phyloP scores from a whole-genome alignment of 805 yeast species.

The Candida endomychidarum region DNA sequence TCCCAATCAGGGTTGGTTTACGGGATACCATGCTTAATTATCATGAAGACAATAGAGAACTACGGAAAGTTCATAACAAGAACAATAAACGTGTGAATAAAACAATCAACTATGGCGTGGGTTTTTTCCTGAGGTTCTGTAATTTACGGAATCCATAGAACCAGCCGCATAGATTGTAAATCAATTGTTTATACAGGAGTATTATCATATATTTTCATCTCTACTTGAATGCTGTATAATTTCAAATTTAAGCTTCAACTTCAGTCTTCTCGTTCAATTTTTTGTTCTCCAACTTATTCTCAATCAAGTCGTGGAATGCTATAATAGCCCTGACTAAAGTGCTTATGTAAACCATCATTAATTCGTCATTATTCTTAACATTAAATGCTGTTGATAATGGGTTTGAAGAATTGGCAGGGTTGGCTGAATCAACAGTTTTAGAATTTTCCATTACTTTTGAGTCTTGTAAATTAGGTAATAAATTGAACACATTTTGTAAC shows the following conservation, averaged over 20 bases:
- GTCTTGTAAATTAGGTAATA: slow-evolving; percentile 72
- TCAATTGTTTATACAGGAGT: too few relatives aligned
- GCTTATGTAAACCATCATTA: slow-evolving; percentile 90
- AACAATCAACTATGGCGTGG: too few relatives aligned
- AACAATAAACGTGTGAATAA: too few relatives aligned
- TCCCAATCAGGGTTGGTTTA: too few relatives aligned
- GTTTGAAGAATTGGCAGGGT: slow-evolving; percentile 31
- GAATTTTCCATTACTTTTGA: slow-evolving; percentile 18
- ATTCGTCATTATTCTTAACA: slow-evolving; percentile 90
- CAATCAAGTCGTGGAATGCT: slow-evolving; percentile 95
- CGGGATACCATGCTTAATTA: too few relatives aligned
- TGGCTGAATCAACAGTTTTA: slow-evolving; percentile 14
- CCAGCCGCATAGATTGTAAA: too few relatives aligned
- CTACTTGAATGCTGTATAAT: not conserved
- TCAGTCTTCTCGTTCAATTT: slow-evolving; percentile 10
- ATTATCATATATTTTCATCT: not conserved
- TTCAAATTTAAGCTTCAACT: not conserved
- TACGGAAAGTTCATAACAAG: too few relatives aligned
- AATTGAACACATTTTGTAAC: slow-evolving; percentile 90
- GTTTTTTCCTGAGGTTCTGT: too few relatives aligned
- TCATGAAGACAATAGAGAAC: too few relatives aligned
- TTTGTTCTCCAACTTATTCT: slow-evolving; percentile 73
- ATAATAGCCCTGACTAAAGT: slow-evolving; percentile 90
- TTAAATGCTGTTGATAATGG: slow-evolving; percentile 80
- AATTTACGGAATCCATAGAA: too few relatives aligned